Conservation (phyloP, 371 early-diverging fungal genomes). For the Massospora cicadina region DNA sequence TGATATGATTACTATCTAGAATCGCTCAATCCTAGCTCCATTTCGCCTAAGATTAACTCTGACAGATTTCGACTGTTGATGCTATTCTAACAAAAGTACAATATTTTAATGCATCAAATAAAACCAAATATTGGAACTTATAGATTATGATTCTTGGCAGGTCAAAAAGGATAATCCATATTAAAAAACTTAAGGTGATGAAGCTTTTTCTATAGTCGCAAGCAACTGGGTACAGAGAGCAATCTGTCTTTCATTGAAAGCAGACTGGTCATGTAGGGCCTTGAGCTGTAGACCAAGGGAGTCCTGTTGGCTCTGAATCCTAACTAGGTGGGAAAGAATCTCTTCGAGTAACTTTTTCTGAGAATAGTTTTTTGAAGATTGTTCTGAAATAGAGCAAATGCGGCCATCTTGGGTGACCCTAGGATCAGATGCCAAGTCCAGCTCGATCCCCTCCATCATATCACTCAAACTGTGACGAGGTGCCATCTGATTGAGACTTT, state of each 20-base stretch:
- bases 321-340: background rate
- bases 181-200: background rate
- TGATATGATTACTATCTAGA: too few relatives aligned
- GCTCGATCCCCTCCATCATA: background rate
- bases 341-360: background rate
- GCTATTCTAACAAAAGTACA: too few relatives aligned
- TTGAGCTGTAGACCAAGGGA: background rate
- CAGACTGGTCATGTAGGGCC: background rate
- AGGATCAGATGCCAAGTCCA: background rate
- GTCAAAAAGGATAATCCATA: too few relatives aligned
- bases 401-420: background rate
- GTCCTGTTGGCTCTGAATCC: background rate
- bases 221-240: background rate
- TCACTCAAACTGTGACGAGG: background rate
- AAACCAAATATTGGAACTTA: too few relatives aligned
- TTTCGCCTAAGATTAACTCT: too few relatives aligned
- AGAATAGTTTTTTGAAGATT: background rate
- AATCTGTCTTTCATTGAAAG: background rate
- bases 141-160: too few relatives aligned
- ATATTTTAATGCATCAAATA: too few relatives aligned
- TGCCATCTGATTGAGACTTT: background rate
- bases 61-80: too few relatives aligned
- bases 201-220: background rate
- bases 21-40: too few relatives aligned
- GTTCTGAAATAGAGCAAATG: background rate